A percentile compares a stretch with the other conserved stretches of the same genome.
Evolutionary conservation across 2,329 filamentous ascomycete genomes (phyloP).

Genomic region (Nothophaeocryptopus gaeumannii): DNA sequence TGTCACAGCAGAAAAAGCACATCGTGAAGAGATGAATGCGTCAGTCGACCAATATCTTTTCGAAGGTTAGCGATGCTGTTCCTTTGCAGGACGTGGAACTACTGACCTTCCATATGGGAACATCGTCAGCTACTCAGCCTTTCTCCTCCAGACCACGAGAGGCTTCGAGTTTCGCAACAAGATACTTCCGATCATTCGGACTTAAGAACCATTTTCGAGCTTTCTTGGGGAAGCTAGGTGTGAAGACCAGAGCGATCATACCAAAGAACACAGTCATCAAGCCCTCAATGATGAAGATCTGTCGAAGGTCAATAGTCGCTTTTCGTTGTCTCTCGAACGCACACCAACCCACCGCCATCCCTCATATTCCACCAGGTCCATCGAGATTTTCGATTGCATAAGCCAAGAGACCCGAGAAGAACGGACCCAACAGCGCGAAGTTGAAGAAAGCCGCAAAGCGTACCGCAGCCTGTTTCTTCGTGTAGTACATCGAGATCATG

Average conservation of each 20-base stretch:
- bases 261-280: conserved; percentile 16
- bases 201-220: conserved; percentile 13
- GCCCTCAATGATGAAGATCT: conserved; percentile 16
- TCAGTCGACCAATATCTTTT: conserved; percentile 10
- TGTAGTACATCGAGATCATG: conserved; percentile 11
- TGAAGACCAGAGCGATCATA: conserved; percentile 7
- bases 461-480: conserved; percentile 5
- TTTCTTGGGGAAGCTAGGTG: conserved; percentile 12
- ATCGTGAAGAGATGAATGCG: conserved; percentile 13
- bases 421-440: conserved; percentile 11
- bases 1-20: conserved; percentile 16
- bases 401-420: conserved; percentile 10
- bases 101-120: conserved; percentile 10
- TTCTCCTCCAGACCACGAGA: conserved; percentile 10
- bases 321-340: background rate
- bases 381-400: conserved; percentile 13
- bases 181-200: conserved; percentile 6
- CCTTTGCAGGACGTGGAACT: background rate
- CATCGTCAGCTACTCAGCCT: conserved; percentile 9
- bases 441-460: conserved; percentile 14
- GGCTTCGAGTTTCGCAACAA: conserved; percentile 4
- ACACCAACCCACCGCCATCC: conserved; percentile 10
- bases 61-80: too few species aligned
- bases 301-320: background rate
- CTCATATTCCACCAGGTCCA: conserved; percentile 10